A percentile compares a stretch with the other conserved stretches of the same genome.
Conservation (phyloP, 2,329 filamentous ascomycete genomes). For the Penicillium sp. region DNA sequence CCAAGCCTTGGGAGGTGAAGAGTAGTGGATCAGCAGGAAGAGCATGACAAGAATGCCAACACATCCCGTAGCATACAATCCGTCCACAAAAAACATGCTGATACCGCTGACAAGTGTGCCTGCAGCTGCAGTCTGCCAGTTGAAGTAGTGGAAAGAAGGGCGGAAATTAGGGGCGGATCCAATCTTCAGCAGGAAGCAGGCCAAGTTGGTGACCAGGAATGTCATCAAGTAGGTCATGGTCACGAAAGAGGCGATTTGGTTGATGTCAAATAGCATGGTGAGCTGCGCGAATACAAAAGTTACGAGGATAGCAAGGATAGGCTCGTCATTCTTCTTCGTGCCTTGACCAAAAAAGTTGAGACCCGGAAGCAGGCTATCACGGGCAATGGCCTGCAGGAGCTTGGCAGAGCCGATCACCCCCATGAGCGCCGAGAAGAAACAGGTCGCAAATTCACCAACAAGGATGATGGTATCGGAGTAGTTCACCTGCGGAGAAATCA, state of each 20-base stretch:
- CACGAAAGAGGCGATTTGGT: slow-evolving; percentile 85
- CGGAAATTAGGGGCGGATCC: slow-evolving; percentile 87
- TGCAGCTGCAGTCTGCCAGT: slow-evolving; percentile 75
- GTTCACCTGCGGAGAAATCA: slow-evolving; percentile 58
- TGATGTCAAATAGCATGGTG: slow-evolving; percentile 79
- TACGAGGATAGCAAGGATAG: slow-evolving; percentile 71
- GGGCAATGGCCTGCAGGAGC: slow-evolving; percentile 77
- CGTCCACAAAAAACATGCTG: slow-evolving; percentile 90
- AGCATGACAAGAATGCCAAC: slow-evolving; percentile 73
- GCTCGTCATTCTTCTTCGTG: slow-evolving; percentile 71
- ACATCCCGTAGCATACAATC: slow-evolving; percentile 74
- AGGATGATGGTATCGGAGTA: slow-evolving; percentile 73
- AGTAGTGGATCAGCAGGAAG: slow-evolving; percentile 83
- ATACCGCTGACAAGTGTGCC: slow-evolving; percentile 74
- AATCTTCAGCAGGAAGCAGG: slow-evolving; percentile 83
- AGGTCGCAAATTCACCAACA: slow-evolving; percentile 78
- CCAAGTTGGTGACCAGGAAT: slow-evolving; percentile 84
- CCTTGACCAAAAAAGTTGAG: slow-evolving; percentile 73
- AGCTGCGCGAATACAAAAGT: slow-evolving; percentile 76
- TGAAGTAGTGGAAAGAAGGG: slow-evolving; percentile 87
- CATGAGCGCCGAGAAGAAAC: slow-evolving; percentile 84
- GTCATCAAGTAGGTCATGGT: slow-evolving; percentile 94
- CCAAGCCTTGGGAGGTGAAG: slow-evolving; percentile 83
- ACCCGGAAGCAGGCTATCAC: slow-evolving; percentile 77
- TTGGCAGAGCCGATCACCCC: slow-evolving; percentile 84